phyloP scores from a whole-genome alignment of 305 asterid species.

The Solanum hybrid region DNA sequence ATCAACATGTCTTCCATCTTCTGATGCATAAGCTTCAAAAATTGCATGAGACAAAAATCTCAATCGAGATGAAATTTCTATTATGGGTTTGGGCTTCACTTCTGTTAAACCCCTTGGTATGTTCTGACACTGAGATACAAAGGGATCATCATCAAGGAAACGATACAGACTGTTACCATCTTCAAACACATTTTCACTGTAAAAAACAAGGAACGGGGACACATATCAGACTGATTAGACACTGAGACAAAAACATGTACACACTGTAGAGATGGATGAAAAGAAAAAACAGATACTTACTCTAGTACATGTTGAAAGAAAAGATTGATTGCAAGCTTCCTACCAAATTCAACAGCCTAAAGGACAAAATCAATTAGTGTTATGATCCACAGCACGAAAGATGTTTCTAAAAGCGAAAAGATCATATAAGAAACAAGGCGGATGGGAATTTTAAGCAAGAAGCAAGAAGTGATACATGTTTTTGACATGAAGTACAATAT shows the following conservation, averaged over 20 bases:
- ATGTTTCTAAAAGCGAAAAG: not conserved
- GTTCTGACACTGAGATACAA: constrained; percentile 68
- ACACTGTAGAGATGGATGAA: not conserved
- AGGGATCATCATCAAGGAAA: constrained; percentile 78
- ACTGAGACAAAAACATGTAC: not conserved
- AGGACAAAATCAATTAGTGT: constrained; percentile 9
- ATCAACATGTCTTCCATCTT: constrained; percentile 66
- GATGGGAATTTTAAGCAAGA: not conserved
- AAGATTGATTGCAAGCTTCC: constrained; percentile 66
- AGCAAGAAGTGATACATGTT: not conserved
- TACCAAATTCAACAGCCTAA: constrained; percentile 90
- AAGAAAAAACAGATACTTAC: constrained; percentile 40
- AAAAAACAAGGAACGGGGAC: constrained; percentile 7
- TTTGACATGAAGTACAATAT: not conserved
- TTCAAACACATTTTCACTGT: constrained; percentile 67
- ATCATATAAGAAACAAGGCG: not conserved
- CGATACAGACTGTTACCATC: constrained; percentile 76
- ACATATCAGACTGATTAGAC: not conserved
- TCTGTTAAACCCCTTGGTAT: constrained; percentile 78
- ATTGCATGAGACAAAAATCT: constrained; percentile 54
- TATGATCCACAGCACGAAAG: not conserved
- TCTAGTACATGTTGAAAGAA: constrained; percentile 61
- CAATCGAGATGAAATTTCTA: constrained; percentile 71
- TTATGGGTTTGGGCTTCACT: constrained; percentile 65
- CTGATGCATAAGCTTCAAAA: constrained; percentile 75